Evolutionary conservation across 306 rosid species (phyloP).

Genomic region (Senna tora): DNA sequence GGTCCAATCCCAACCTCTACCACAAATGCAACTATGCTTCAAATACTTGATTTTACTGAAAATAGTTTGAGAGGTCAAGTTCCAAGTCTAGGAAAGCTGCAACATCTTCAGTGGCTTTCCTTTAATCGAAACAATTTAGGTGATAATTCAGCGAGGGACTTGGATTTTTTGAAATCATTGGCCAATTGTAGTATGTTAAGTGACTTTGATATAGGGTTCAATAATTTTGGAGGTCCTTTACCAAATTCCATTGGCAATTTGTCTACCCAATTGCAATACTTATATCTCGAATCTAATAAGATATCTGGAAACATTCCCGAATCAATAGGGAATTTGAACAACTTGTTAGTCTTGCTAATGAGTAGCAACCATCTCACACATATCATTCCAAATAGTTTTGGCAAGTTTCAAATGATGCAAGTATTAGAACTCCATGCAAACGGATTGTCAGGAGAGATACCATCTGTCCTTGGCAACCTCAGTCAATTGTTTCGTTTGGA

Average conservation of each 20-base stretch:
- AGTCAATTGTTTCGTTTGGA: neutral
- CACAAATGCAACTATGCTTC: neutral
- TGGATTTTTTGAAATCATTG: neutral
- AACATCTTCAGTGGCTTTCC: neutral
- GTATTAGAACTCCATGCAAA: no score
- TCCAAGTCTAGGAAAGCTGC: neutral
- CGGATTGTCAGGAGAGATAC: no score
- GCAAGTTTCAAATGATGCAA: slow-evolving; percentile 15
- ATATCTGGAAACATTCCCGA: neutral
- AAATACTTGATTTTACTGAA: neutral
- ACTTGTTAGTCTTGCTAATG: neutral
- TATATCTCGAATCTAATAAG: neutral
- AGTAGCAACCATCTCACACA: no score
- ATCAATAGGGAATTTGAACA: neutral
- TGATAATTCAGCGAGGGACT: neutral
- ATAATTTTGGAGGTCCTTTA: neutral
- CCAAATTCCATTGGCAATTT: neutral
- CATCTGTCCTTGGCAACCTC: slow-evolving; percentile 30
- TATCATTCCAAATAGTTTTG: slow-evolving; percentile 8
- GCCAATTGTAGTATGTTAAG: neutral
- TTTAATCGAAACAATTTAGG: neutral
- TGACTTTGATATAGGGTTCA: neutral
- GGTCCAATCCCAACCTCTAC: neutral
- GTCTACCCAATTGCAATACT: neutral
- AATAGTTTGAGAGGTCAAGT: neutral